These are phyloP conservation scores for Exophiala sideris DNA, from an alignment of 2,329 filamentous ascomycete species.

Conservation along the genomic window DNA sequence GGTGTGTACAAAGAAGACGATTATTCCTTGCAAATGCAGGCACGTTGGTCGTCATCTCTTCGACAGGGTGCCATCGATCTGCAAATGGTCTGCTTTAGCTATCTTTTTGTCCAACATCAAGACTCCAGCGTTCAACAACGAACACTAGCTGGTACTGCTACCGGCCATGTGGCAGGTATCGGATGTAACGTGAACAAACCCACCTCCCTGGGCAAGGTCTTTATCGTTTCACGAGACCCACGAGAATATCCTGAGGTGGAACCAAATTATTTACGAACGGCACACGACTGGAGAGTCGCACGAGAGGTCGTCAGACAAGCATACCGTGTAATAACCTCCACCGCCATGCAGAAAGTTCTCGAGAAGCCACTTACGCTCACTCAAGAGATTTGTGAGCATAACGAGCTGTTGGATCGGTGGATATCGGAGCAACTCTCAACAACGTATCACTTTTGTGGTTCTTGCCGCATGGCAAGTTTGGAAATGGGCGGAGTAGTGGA, in stretches of 20 bases:
- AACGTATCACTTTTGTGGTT: background rate
- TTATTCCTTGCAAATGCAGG: conserved; percentile 23
- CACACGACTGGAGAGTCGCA: background rate
- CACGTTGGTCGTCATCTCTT: conserved; percentile 21
- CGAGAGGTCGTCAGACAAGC: conserved; percentile 6
- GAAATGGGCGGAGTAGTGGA: background rate
- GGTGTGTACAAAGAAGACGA: conserved; percentile 22
- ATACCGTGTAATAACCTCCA: conserved; percentile 16
- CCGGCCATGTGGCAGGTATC: conserved; percentile 22
- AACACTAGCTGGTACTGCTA: conserved; percentile 18
- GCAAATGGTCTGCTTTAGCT: conserved; percentile 23
- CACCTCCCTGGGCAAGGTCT: conserved; percentile 16
- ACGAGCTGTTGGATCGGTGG: conserved; percentile 14
- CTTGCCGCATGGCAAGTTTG: background rate
- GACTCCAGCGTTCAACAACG: conserved; percentile 1
- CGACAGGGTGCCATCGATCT: conserved; percentile 18
- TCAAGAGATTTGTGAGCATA: conserved; percentile 7
- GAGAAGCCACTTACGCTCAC: conserved; percentile 11
- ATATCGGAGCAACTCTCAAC: conserved; percentile 17
- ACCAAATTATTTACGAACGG: conserved; percentile 1
- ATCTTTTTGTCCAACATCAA: conserved; percentile 10
- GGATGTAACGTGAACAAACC: conserved; percentile 23
- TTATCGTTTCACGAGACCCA: conserved; percentile 16
- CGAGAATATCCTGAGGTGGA: conserved; percentile 11
- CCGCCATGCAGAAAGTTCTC: conserved; percentile 18